Conservation (phyloP, 2,329 filamentous ascomycete species). For the Trichoderma aggressivum region DNA sequence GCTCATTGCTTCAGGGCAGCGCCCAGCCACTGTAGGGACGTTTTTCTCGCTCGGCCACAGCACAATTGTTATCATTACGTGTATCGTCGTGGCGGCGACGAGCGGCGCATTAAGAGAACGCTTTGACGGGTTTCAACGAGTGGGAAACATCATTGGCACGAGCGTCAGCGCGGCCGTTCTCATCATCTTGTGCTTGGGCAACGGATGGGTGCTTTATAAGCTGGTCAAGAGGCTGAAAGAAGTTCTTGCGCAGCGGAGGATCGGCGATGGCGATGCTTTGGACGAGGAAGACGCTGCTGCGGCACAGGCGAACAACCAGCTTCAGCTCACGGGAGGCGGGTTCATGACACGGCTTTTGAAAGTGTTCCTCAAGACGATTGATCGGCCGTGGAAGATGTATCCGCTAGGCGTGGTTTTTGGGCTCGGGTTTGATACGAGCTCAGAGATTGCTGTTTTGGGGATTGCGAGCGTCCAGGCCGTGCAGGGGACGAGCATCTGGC, state of each 20-base stretch:
- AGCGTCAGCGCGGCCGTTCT: slow-evolving; percentile 81
- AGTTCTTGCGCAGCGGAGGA: slow-evolving; percentile 46
- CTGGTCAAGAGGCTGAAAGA: slow-evolving; percentile 65
- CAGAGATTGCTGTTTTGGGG: slow-evolving; percentile 86
- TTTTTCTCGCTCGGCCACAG: slow-evolving; percentile 94
- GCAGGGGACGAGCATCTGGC: slow-evolving; percentile 84
- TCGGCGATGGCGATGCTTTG: slow-evolving; percentile 30
- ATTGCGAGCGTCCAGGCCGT: slow-evolving; percentile 86
- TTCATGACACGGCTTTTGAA: slow-evolving; percentile 70
- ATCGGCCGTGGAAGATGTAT: slow-evolving; percentile 92
- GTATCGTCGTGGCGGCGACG: slow-evolving; percentile 86
- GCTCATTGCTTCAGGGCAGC: slow-evolving; percentile 78
- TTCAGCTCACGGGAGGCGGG: slow-evolving; percentile 73
- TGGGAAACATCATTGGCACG: slow-evolving; percentile 88
- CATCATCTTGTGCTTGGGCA: slow-evolving; percentile 76
- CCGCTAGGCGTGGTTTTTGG: slow-evolving; percentile 85
- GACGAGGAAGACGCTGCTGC: slow-evolving; percentile 28
- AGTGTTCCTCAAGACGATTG: slow-evolving; percentile 70
- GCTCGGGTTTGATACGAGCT: slow-evolving; percentile 91
- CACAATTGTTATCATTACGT: slow-evolving; percentile 88
- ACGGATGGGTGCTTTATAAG: slow-evolving; percentile 79
- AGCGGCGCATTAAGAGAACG: slow-evolving; percentile 75
- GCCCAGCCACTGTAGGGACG: slow-evolving; percentile 86
- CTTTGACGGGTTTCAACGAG: slow-evolving; percentile 73
- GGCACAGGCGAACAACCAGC: slow-evolving; percentile 42